Conservation (phyloP, 108 stramenopile genomes). For the Nannochloropsis gaditana region DNA sequence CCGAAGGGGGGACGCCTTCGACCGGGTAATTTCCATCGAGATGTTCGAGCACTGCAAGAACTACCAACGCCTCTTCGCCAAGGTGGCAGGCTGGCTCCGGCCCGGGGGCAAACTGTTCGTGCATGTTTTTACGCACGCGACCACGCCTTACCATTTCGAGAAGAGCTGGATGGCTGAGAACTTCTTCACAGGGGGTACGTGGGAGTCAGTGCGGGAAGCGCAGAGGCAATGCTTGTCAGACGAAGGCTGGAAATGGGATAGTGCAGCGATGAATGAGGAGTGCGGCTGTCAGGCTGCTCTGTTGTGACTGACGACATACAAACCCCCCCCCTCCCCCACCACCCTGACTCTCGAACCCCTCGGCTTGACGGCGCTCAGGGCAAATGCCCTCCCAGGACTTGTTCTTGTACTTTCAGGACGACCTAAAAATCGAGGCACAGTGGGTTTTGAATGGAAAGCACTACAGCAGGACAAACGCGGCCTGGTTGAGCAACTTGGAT, state of each 20-base stretch:
- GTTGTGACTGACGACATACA: no score
- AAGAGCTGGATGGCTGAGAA: constrained; percentile 85
- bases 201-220: no score
- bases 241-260: no score
- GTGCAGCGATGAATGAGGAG: no score
- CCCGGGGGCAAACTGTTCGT: constrained; percentile 74
- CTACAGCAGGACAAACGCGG: constrained; percentile 81
- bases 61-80: constrained; percentile 69
- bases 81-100: constrained; percentile 70
- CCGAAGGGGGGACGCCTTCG: constrained; percentile 51
- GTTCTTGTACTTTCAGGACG: constrained; percentile 78
- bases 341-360: not conserved
- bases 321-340: no score
- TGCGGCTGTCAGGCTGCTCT: no score
- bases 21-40: constrained; percentile 81
- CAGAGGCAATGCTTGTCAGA: no score
- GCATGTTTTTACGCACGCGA: constrained; percentile 86
- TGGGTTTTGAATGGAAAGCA: constrained; percentile 87
- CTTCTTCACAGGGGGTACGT: constrained; percentile 64
- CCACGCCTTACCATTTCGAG: constrained; percentile 80
- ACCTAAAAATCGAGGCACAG: constrained; percentile 61
- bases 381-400: constrained; percentile 88
- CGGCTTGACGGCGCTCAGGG: constrained; percentile 54
- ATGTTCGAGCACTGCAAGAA: constrained; percentile 99
- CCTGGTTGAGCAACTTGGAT: constrained; percentile 81